Conservation (phyloP, 352 stramenopile genomes). For the Phytophthora litchii region DNA sequence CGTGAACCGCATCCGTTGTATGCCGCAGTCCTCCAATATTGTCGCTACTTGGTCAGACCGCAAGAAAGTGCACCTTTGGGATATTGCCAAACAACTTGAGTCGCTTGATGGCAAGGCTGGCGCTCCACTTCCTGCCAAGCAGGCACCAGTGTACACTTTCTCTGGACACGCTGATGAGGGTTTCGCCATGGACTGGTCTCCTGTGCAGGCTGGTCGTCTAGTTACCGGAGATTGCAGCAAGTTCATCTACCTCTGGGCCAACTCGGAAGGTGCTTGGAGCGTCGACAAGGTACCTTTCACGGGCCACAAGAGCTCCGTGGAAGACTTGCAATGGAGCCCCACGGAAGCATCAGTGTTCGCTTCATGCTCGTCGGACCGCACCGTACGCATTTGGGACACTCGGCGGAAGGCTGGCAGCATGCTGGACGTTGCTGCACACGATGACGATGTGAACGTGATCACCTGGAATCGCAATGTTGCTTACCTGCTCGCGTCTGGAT, state of each 20-base stretch:
- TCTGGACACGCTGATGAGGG: conserved; percentile 95
- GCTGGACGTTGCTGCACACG: conserved; percentile 93
- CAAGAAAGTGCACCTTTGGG: conserved; percentile 96
- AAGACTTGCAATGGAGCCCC: conserved; percentile 99
- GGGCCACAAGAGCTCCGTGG: conserved; percentile 93
- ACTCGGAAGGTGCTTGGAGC: conserved; percentile 75
- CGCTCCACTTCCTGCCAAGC: conserved; percentile 59
- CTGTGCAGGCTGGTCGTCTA: conserved; percentile 87
- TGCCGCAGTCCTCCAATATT: conserved; percentile 96
- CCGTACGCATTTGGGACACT: conserved; percentile 98
- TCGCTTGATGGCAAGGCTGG: conserved; percentile 83
- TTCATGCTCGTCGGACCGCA: conserved; percentile 94
- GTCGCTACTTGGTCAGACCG: conserved; percentile 97
- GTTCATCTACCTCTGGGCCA: conserved; percentile 96
- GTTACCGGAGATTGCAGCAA: conserved; percentile 97
- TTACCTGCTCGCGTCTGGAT: conserved; percentile 97
- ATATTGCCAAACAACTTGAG: conserved; percentile 92
- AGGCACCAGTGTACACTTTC: conserved; percentile 92
- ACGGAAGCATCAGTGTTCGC: conserved; percentile 97
- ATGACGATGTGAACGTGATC: conserved; percentile 99
- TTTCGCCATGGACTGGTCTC: conserved; percentile 99
- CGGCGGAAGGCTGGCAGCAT: conserved; percentile 93
- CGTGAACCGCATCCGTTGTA: conserved; percentile 95
- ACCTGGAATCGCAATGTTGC: conserved; percentile 98
- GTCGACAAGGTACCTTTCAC: conserved; percentile 92